A percentile compares a stretch with the other conserved stretches of the same genome.
Conservation (phyloP, 164 flowering plant species). For the Stephania yunnanensis region DNA sequence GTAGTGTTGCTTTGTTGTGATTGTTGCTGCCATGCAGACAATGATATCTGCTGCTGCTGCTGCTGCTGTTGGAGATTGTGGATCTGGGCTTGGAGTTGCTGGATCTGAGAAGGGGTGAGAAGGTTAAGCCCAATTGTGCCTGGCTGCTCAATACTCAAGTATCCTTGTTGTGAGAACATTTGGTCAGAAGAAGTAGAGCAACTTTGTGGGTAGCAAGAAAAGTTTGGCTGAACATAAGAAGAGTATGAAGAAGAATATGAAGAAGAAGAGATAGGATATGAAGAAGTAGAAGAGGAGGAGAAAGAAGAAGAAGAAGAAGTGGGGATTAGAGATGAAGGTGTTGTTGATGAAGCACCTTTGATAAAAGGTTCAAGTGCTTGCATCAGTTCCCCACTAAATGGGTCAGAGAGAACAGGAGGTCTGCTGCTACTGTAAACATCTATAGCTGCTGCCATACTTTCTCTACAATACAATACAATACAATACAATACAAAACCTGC, state of each 20-base stretch:
- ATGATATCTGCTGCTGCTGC: not conserved
- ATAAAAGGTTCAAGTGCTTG: slow-evolving; percentile 94
- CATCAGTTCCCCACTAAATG: slow-evolving; percentile 70
- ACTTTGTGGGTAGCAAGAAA: slow-evolving; percentile 9
- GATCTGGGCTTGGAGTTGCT: slow-evolving; percentile 57
- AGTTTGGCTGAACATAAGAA: slow-evolving; percentile 17
- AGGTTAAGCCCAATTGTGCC: slow-evolving; percentile 42
- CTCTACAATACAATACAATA: not conserved
- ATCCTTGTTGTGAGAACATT: slow-evolving; percentile 22
- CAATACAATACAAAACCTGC: not conserved
- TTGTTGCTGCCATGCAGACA: slow-evolving; percentile 11
- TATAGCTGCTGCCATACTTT: slow-evolving; percentile 59
- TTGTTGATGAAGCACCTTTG: slow-evolving; percentile 57
- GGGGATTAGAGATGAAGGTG: not conserved
- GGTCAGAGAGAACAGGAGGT: slow-evolving; percentile 21
- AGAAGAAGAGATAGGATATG: slow-evolving; percentile 12
- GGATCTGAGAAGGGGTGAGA: slow-evolving; percentile 44
- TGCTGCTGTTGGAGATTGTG: slow-evolving; percentile 27
- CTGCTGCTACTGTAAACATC: slow-evolving; percentile 44
- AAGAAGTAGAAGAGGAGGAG: not conserved
- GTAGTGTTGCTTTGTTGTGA: not conserved
- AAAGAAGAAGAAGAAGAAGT: slow-evolving; percentile 13
- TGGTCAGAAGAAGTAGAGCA: slow-evolving; percentile 23
- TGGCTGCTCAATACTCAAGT: slow-evolving; percentile 22
- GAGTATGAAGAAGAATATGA: slow-evolving; percentile 10